Percentiles rank a stretch among this genome's conserved stretches.
Conservation (phyloP, 768 basidiomycete species). For the Mycena kentingensis region DNA sequence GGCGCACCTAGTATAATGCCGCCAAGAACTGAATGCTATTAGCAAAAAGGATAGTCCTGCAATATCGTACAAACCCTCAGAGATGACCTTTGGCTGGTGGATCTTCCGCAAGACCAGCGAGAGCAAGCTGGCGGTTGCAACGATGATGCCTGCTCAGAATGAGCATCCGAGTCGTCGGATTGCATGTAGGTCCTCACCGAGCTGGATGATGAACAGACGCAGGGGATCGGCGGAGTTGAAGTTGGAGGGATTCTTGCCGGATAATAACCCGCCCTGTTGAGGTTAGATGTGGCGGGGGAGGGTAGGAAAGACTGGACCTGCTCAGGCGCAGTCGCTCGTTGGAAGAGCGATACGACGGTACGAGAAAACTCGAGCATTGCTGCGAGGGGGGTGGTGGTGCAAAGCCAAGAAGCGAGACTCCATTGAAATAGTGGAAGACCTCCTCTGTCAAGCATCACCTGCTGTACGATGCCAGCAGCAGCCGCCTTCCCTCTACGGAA, state of each 20-base stretch:
- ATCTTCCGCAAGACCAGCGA: constrained; percentile 71
- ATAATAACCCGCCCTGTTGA: constrained; percentile 70
- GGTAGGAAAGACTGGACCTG: constrained; percentile 34
- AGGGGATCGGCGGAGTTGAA: constrained; percentile 72
- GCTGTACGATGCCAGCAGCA: too few relatives aligned
- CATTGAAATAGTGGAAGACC: constrained; percentile 8
- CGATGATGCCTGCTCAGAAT: constrained; percentile 66
- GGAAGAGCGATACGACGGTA: constrained; percentile 40
- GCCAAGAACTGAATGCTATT: constrained; percentile 57
- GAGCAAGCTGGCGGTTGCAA: constrained; percentile 76
- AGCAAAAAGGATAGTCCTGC: background rate
- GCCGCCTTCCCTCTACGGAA: too few relatives aligned
- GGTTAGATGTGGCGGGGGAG: background rate
- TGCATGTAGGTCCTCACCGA: constrained; percentile 49
- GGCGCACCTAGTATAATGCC: constrained; percentile 82
- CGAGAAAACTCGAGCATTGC: constrained; percentile 44
- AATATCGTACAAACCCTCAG: constrained; percentile 44
- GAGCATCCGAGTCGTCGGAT: background rate
- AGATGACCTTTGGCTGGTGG: constrained; percentile 83
- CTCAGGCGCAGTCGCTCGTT: constrained; percentile 40
- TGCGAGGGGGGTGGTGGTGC: background rate
- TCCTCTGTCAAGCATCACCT: too few relatives aligned
- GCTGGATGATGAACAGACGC: constrained; percentile 76
- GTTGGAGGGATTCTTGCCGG: constrained; percentile 69
- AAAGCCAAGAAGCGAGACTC: background rate